phyloP scores from a whole-genome alignment of 306 rosid species.

The Ormosia semicastrata region DNA sequence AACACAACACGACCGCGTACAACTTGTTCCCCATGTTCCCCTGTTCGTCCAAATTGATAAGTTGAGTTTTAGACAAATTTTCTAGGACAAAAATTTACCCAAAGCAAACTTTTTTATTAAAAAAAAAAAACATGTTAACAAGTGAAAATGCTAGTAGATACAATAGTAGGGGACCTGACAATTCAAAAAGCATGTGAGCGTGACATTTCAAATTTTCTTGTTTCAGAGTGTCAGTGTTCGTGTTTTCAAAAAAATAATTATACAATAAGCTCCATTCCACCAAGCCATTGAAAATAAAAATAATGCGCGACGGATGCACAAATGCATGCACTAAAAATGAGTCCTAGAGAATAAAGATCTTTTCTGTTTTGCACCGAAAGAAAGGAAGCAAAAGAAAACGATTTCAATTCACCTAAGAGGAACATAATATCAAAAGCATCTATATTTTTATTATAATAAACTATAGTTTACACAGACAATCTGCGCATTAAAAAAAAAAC shows the following conservation, averaged over 20 bases:
- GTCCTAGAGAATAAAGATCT: background rate
- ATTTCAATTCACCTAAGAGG: background rate
- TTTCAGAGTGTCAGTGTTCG: background rate
- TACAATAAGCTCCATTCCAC: background rate
- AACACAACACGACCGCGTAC: conserved; percentile 22
- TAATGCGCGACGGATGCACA: background rate
- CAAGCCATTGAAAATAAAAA: background rate
- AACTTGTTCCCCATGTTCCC: conserved; percentile 43
- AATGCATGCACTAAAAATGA: background rate
- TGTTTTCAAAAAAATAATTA: background rate
- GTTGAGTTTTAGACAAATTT: background rate
- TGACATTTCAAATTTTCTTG: background rate
- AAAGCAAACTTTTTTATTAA: background rate
- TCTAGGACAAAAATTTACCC: background rate
- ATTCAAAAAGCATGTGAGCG: background rate
- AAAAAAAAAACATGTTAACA: background rate
- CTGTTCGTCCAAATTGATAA: conserved; percentile 38
- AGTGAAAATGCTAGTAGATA: background rate
- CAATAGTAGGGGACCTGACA: background rate
- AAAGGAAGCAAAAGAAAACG: background rate
- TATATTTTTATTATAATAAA: background rate
- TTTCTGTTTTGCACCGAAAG: background rate
- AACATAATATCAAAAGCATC: background rate
- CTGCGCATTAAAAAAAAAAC: background rate
- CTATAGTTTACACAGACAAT: background rate